Conservation (phyloP, 163 green algal genomes). For the Trebouxia gelatinosa region DNA sequence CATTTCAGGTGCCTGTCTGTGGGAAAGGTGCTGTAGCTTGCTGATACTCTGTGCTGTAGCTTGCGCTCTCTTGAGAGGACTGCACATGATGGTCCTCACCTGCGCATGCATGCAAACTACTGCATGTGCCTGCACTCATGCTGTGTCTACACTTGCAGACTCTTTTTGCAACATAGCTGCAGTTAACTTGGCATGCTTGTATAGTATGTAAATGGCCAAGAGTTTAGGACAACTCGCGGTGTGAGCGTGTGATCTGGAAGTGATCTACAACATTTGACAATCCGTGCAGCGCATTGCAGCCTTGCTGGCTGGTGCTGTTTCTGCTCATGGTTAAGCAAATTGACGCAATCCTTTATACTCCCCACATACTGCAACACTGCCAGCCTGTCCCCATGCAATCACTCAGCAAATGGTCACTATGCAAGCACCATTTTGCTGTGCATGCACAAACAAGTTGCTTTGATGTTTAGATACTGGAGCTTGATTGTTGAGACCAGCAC, state of each 20-base stretch:
- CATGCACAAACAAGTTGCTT: no score
- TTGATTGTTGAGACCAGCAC: no score
- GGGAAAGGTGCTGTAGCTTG: constrained; percentile 40
- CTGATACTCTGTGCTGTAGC: constrained; percentile 50
- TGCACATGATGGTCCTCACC: constrained; percentile 45
- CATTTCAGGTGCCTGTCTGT: constrained; percentile 33
- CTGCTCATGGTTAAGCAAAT: no score
- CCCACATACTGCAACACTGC: no score
- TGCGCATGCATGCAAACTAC: constrained; percentile 15
- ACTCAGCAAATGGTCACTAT: no score
- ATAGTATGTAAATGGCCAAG: not conserved
- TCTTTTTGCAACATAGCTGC: not conserved
- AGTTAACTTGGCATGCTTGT: not conserved
- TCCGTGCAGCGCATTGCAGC: no score
- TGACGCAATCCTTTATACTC: no score
- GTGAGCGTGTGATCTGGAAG: not conserved
- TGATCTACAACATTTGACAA: not conserved
- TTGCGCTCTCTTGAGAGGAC: constrained; percentile 44
- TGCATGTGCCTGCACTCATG: not conserved
- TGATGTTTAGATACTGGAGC: no score
- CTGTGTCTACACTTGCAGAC: not conserved
- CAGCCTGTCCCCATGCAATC: no score
- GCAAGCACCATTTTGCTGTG: no score
- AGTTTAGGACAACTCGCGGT: not conserved
- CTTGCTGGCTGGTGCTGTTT: no score